phyloP scores from a whole-genome alignment of 2,329 filamentous ascomycete genomes.

The Alternaria atra region DNA sequence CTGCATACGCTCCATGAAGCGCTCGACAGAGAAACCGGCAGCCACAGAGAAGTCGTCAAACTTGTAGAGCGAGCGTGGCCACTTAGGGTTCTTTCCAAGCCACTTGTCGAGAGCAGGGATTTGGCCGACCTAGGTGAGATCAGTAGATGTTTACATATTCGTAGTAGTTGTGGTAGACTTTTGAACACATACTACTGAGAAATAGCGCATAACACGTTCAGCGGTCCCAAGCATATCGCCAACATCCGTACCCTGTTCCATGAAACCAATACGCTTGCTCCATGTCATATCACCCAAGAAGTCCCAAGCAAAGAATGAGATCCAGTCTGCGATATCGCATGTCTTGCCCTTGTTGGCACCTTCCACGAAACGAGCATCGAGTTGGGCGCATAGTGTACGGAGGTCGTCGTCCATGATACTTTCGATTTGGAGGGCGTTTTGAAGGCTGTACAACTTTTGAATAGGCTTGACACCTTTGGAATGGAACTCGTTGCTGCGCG shows the following conservation, averaged over 20 bases:
- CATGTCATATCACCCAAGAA: conserved; percentile 55
- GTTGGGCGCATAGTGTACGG: conserved; percentile 28
- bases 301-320: conserved; percentile 42
- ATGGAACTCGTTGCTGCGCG: conserved; percentile 43
- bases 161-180: not conserved
- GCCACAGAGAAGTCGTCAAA: conserved; percentile 35
- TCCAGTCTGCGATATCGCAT: conserved; percentile 46
- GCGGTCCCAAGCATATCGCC: conserved; percentile 50
- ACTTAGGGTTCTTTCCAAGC: conserved; percentile 33
- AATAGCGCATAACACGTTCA: conserved; percentile 41
- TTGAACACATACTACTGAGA: conserved; percentile 32
- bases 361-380: conserved; percentile 39
- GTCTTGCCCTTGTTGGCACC: conserved; percentile 36
- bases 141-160: not conserved
- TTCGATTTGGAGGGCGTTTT: conserved; percentile 38
- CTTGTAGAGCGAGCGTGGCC: conserved; percentile 29
- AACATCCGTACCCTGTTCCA: conserved; percentile 53
- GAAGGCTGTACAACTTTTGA: conserved; percentile 42
- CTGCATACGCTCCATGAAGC: conserved; percentile 33
- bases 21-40: conserved; percentile 29
- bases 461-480: conserved; percentile 35
- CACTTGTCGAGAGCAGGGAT: conserved; percentile 41
- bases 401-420: conserved; percentile 39
- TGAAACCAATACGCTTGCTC: conserved; percentile 54
- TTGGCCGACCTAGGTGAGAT: conserved; percentile 34